A percentile compares a stretch with the other conserved stretches of the same genome.
These are phyloP conservation scores for Gossypium bickii DNA, from an alignment of 345 rosid genomes.

Conservation along the genomic window DNA sequence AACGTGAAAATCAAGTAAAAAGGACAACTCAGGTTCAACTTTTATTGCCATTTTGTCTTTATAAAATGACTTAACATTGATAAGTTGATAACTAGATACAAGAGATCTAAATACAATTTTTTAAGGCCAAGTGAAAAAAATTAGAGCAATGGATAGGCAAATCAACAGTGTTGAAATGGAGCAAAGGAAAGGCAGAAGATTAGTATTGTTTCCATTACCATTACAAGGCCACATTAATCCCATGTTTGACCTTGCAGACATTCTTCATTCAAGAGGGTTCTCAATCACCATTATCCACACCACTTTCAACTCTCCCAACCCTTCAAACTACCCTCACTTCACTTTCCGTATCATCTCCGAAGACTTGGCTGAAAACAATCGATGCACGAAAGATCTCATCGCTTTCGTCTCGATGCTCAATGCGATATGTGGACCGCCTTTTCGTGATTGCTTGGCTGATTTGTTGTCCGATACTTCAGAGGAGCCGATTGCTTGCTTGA, in stretches of 20 bases:
- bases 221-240: conserved; percentile 39
- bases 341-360: conserved; percentile 33
- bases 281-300: conserved; percentile 50
- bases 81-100: not conserved
- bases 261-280: conserved; percentile 44
- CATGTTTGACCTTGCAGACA: conserved; percentile 35
- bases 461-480: conserved; percentile 21
- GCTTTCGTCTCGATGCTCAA: conserved; percentile 27
- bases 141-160: conserved; percentile 14
- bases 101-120: not conserved
- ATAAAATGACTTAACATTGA: not conserved
- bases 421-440: conserved; percentile 30
- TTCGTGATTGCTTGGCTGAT: conserved; percentile 33
- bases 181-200: conserved; percentile 22
- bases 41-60: not conserved
- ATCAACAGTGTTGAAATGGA: conserved; percentile 14
- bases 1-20: not conserved
- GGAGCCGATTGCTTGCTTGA: conserved; percentile 33
- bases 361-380: conserved; percentile 7
- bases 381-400: conserved; percentile 18
- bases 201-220: conserved; percentile 44
- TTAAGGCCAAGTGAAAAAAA: not conserved
- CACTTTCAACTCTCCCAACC: conserved; percentile 43
- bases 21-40: conserved; percentile 1
- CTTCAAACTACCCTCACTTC: conserved; percentile 44